Conservation (phyloP, 768 basidiomycete genomes). For the Leucocoprinus birnbaumii region DNA sequence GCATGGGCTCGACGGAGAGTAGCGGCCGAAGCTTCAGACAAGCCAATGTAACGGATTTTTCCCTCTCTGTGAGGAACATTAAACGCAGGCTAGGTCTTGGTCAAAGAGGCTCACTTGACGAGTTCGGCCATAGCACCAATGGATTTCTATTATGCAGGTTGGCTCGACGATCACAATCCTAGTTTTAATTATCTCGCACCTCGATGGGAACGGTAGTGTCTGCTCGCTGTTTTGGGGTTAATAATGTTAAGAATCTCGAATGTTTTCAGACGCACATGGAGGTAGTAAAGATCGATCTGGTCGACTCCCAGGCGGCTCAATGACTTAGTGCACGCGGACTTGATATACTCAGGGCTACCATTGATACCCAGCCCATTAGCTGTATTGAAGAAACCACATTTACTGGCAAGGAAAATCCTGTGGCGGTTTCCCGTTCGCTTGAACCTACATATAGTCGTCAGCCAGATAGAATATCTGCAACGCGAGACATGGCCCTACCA, state of each 20-base stretch:
- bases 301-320: constrained; percentile 39
- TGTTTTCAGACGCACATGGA: constrained; percentile 29
- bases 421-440: constrained; percentile 45
- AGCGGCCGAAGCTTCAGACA: constrained; percentile 46
- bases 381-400: constrained; percentile 27
- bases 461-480: too few relatives aligned
- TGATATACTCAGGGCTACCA: constrained; percentile 36
- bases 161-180: too few relatives aligned
- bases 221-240: constrained; percentile 23
- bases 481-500: constrained; percentile 23
- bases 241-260: neutral
- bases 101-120: constrained; percentile 36
- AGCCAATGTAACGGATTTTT: constrained; percentile 47
- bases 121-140: constrained; percentile 49
- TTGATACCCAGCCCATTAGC: constrained; percentile 15
- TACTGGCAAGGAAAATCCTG: constrained; percentile 67
- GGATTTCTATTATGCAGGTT: constrained; percentile 31
- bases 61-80: constrained; percentile 25
- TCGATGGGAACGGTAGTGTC: constrained; percentile 47
- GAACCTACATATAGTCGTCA: constrained; percentile 31
- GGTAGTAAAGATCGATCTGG: constrained; percentile 43
- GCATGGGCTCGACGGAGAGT: constrained; percentile 49
- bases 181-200: too few relatives aligned
- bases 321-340: constrained; percentile 32
- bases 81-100: constrained; percentile 20